Evolutionary conservation across 169 alveolate species (phyloP).

Genomic region (Plasmodium coatneyi): DNA sequence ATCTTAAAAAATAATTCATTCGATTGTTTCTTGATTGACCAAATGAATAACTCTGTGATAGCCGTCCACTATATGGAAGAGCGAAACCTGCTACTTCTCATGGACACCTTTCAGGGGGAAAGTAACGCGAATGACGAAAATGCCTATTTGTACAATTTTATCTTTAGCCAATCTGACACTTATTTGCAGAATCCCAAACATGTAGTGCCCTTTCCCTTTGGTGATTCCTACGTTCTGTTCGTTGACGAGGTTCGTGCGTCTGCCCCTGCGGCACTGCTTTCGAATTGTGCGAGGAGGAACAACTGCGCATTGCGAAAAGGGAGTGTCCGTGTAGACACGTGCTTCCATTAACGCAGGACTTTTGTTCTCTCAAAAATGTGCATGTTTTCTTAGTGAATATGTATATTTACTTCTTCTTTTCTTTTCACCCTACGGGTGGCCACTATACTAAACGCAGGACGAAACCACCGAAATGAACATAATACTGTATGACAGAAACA

Average conservation of each 20-base stretch:
- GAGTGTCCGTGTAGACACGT: neutral
- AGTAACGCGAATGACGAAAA: slow-evolving; percentile 19
- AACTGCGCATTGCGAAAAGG: neutral
- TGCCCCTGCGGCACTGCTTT: neutral
- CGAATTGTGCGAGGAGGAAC: neutral
- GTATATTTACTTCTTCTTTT: neutral
- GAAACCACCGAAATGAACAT: slow-evolving; percentile 43
- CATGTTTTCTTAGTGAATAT: neutral
- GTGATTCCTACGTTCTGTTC: slow-evolving; percentile 40
- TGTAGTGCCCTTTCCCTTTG: slow-evolving; percentile 29
- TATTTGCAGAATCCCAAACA: slow-evolving; percentile 33
- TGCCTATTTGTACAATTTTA: neutral
- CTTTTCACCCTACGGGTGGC: neutral
- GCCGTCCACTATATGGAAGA: slow-evolving; percentile 24
- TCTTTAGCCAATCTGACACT: slow-evolving; percentile 33
- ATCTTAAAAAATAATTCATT: slow-evolving; percentile 26
- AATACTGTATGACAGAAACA: slow-evolving; percentile 19
- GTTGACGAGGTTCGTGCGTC: slow-evolving; percentile 25
- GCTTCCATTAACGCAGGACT: neutral
- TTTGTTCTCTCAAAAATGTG: neutral
- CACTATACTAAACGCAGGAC: neutral
- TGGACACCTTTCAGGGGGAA: slow-evolving; percentile 63
- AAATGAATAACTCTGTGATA: slow-evolving; percentile 45
- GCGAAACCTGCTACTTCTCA: slow-evolving; percentile 20
- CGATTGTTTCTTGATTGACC: slow-evolving; percentile 69